Conservation (phyloP, 192 early-diverging fungal species). For the Backusella westeae region DNA sequence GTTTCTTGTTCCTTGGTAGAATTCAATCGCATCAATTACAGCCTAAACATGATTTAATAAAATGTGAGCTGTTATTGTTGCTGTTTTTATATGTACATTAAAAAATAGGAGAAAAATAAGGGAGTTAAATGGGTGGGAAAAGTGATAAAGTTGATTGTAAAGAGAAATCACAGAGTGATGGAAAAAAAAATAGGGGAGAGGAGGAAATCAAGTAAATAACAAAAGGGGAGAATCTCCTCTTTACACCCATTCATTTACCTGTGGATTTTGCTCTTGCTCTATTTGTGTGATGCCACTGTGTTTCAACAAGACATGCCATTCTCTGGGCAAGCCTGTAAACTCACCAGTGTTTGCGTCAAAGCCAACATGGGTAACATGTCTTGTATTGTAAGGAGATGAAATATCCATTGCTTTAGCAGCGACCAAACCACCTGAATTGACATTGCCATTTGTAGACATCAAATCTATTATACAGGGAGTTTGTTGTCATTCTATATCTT, state of each 20-base stretch:
- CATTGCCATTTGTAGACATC: background rate
- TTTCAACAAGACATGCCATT: constrained; percentile 88
- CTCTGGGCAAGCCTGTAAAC: constrained; percentile 90
- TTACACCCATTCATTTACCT: constrained; percentile 39
- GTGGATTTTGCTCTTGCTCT: constrained; percentile 90
- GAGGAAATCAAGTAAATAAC: background rate
- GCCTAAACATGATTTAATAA: constrained; percentile 40
- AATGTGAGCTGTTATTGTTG: constrained; percentile 4
- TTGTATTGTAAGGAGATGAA: constrained; percentile 93
- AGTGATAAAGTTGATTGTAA: background rate
- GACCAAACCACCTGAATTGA: background rate
- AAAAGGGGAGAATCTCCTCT: background rate
- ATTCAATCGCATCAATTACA: constrained; percentile 77
- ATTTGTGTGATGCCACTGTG: constrained; percentile 92
- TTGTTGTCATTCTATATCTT: background rate
- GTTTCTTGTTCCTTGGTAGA: constrained; percentile 63
- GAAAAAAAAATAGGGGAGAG: background rate
- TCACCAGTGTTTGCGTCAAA: constrained; percentile 96
- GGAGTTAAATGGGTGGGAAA: background rate
- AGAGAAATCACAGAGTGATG: background rate
- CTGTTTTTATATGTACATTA: background rate
- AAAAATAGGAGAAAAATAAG: background rate
- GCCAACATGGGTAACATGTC: constrained; percentile 96
- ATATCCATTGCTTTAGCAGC: constrained; percentile 66
- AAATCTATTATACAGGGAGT: background rate